Evolutionary conservation across 2,329 filamentous ascomycete genomes (phyloP).

Genomic region (Raffaelea ambrosiae): DNA sequence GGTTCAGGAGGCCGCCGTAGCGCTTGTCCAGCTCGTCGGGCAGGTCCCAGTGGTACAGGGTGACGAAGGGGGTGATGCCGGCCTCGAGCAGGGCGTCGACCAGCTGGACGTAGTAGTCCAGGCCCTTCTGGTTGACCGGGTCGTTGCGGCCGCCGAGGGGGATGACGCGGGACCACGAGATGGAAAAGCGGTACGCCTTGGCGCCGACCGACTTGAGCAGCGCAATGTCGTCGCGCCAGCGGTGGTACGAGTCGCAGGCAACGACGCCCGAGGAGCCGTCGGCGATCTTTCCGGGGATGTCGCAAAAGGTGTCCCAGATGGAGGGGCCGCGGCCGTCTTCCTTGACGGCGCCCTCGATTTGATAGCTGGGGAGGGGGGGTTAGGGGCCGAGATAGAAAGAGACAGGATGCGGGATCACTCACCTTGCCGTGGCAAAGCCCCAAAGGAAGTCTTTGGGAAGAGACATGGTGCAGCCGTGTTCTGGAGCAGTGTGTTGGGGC

Average conservation of each 20-base stretch:
- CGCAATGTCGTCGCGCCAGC: conserved; percentile 65
- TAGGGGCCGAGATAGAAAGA: background rate
- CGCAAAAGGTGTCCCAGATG: conserved; percentile 88
- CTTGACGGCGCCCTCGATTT: conserved; percentile 70
- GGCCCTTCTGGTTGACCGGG: conserved; percentile 67
- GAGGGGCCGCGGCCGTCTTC: conserved; percentile 72
- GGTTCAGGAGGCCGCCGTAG: conserved; percentile 74
- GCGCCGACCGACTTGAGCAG: conserved; percentile 68
- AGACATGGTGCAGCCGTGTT: conserved; percentile 31
- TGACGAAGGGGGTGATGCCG: conserved; percentile 73
- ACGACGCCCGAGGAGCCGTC: conserved; percentile 66
- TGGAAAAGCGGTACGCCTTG: conserved; percentile 72
- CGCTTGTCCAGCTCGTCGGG: conserved; percentile 70
- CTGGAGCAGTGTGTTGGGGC: background rate
- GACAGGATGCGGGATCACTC: conserved; percentile 21
- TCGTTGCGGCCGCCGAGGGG: conserved; percentile 77
- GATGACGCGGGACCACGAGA: conserved; percentile 79
- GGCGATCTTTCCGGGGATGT: conserved; percentile 72
- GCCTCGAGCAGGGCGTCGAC: conserved; percentile 69
- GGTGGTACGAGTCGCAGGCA: conserved; percentile 83
- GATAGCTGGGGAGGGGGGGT: conserved; percentile 51
- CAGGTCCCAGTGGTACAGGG: conserved; percentile 83
- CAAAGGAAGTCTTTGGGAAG: conserved; percentile 65
- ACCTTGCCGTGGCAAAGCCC: conserved; percentile 75
- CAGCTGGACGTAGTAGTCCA: conserved; percentile 71